A percentile compares a stretch with the other conserved stretches of the same genome.
Conservation (phyloP, 805 yeast species). For the Lachancea lanzarotensis region DNA sequence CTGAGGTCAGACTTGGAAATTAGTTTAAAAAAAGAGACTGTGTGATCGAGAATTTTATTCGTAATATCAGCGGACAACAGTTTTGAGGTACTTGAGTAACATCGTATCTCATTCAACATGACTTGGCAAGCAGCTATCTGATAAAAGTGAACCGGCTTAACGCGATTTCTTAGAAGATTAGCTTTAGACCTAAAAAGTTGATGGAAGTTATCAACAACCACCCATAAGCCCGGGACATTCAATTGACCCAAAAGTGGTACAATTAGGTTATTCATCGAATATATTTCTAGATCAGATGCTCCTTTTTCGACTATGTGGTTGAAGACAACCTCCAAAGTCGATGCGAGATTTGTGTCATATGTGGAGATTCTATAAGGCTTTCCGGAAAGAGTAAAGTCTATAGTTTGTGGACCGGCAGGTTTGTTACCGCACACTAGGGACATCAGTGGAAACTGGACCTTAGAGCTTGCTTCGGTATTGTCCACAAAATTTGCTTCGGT, state of each 20-base stretch:
- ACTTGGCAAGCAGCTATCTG: conserved; percentile 27
- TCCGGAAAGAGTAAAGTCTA: conserved; percentile 13
- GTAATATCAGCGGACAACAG: conserved; percentile 12
- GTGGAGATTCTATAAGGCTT: conserved; percentile 18
- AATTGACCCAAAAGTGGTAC: conserved; percentile 18
- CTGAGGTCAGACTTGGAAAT: conserved; percentile 16
- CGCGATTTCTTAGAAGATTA: conserved; percentile 14
- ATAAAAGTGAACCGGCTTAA: conserved; percentile 31
- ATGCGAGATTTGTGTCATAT: conserved; percentile 6
- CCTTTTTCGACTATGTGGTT: conserved; percentile 21
- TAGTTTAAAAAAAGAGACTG: conserved; percentile 23
- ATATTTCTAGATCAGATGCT: conserved; percentile 23
- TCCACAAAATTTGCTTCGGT: neutral
- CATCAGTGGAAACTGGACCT: neutral
- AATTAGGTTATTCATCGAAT: conserved; percentile 12
- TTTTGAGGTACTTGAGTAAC: conserved; percentile 16
- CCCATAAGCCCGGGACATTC: conserved; percentile 16
- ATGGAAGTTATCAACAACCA: conserved; percentile 22
- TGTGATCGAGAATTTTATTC: conserved; percentile 20
- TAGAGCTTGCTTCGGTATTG: conserved; percentile 7
- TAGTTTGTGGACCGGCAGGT: conserved; percentile 15
- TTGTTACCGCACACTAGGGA: conserved; percentile 11
- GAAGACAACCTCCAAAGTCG: conserved; percentile 14
- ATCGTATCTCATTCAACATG: conserved; percentile 22
- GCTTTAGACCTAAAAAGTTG: conserved; percentile 24